Evolutionary conservation across 2,329 filamentous ascomycete species (phyloP).

Genomic region (Rhinocladiella similis): DNA sequence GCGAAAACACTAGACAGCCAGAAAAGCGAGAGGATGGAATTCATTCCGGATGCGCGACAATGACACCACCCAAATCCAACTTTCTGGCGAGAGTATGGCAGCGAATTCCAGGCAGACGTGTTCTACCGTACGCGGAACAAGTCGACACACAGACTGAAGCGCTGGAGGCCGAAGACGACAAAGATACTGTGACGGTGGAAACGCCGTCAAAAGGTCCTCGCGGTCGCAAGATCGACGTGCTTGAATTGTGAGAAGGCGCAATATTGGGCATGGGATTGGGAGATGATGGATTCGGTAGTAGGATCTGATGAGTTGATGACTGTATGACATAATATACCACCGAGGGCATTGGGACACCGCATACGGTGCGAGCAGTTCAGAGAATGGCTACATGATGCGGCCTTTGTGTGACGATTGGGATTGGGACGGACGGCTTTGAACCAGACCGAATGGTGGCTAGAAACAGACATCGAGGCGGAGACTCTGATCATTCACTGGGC

Average conservation of each 20-base stretch:
- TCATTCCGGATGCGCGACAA: neutral
- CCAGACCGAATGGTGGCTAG: too few relatives aligned
- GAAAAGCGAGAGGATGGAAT: neutral
- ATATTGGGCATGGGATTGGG: neutral
- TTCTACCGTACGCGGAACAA: neutral
- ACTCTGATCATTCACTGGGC: too few relatives aligned
- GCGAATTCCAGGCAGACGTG: slow-evolving; percentile 6
- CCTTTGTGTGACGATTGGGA: too few relatives aligned
- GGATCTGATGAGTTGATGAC: neutral
- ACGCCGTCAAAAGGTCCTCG: slow-evolving; percentile 20
- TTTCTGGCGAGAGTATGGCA: slow-evolving; percentile 13
- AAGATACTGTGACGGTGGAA: slow-evolving; percentile 13
- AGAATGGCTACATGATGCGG: too few relatives aligned
- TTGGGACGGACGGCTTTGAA: too few relatives aligned
- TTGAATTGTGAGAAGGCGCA: neutral
- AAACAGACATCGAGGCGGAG: too few relatives aligned
- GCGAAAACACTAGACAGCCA: neutral
- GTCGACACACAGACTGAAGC: neutral
- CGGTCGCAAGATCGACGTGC: slow-evolving; percentile 18
- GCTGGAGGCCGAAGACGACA: slow-evolving; percentile 2
- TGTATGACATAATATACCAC: neutral
- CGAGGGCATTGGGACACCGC: neutral
- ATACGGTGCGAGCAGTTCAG: too few relatives aligned
- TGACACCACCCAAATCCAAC: slow-evolving; percentile 1
- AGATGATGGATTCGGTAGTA: neutral